A percentile compares a stretch with the other conserved stretches of the same genome.
Conservation (phyloP, 2,329 filamentous ascomycete species). For the Boeremia lycopersici region DNA sequence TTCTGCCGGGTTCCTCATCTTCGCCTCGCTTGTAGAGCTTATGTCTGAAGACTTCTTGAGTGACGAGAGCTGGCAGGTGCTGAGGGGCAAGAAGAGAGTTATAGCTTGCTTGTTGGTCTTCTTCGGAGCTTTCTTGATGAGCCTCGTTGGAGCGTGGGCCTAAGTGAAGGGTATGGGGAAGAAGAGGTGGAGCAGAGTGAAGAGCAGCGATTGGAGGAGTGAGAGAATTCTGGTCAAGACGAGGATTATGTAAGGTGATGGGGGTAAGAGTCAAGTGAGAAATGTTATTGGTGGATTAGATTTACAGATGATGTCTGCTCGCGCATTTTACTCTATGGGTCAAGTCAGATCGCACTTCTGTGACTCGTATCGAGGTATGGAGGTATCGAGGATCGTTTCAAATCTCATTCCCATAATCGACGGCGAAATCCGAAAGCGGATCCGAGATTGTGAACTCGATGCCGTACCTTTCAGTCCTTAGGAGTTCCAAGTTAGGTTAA, state of each 20-base stretch:
- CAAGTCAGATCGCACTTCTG: not conserved
- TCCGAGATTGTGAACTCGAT: not conserved
- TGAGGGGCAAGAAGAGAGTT: slow-evolving; percentile 66
- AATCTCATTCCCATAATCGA: not conserved
- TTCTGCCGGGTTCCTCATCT: slow-evolving; percentile 78
- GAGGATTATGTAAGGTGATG: too few relatives aligned
- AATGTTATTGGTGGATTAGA: too few relatives aligned
- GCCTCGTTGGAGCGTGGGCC: slow-evolving; percentile 74
- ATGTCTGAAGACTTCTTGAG: slow-evolving; percentile 83
- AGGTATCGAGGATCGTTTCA: not conserved
- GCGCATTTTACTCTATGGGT: not conserved
- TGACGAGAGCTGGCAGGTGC: slow-evolving; percentile 72
- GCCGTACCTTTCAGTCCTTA: slow-evolving; percentile 1
- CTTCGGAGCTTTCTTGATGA: slow-evolving; percentile 71
- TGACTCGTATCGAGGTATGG: not conserved
- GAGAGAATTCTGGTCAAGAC: not conserved
- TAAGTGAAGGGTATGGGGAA: not conserved
- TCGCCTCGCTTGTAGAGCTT: slow-evolving; percentile 82
- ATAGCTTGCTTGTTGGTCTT: slow-evolving; percentile 69
- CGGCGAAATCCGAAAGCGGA: slow-evolving; percentile 3
- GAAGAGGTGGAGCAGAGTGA: not conserved
- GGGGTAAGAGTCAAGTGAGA: too few relatives aligned
- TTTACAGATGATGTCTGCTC: not conserved
- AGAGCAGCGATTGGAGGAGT: not conserved
- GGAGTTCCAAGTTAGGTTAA: not conserved